Conservation (phyloP, 495 filamentous ascomycete genomes). For the Talaromyces adpressus region DNA sequence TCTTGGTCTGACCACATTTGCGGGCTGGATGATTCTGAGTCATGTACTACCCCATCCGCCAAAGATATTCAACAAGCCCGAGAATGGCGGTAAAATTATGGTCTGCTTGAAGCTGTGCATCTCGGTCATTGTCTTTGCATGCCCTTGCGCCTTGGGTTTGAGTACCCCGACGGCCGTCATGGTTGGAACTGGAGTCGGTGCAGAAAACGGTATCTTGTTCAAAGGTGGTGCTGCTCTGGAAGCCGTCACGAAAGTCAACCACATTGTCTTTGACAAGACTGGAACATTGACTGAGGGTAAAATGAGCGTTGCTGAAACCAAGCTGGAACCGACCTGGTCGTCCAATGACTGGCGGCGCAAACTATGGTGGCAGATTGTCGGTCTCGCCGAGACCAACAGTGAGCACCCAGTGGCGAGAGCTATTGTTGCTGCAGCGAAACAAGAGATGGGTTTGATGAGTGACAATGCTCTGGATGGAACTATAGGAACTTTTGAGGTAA, state of each 20-base stretch:
- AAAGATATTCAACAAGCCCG: conserved; percentile 75
- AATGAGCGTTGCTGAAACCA: conserved; percentile 77
- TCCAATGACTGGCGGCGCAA: conserved; percentile 58
- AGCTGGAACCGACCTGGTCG: conserved; percentile 61
- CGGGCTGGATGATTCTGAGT: conserved; percentile 91
- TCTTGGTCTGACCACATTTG: conserved; percentile 79
- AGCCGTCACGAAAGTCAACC: conserved; percentile 82
- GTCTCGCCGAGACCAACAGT: conserved; percentile 85
- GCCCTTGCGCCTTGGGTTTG: conserved; percentile 89
- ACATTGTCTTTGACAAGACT: conserved; percentile 98
- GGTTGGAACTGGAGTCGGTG: conserved; percentile 95
- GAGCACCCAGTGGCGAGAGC: conserved; percentile 94
- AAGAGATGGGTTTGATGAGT: conserved; percentile 60
- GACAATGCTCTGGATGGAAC: conserved; percentile 75
- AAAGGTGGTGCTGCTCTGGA: conserved; percentile 94
- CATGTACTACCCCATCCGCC: conserved; percentile 78
- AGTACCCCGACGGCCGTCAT: conserved; percentile 96
- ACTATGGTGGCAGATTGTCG: conserved; percentile 92
- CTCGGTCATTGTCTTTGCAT: conserved; percentile 97
- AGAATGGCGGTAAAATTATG: conserved; percentile 84
- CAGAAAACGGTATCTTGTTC: conserved; percentile 94
- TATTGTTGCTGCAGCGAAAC: conserved; percentile 64
- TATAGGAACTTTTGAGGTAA: conserved; percentile 72
- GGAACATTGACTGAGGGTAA: conserved; percentile 91
- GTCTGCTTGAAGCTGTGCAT: conserved; percentile 97